Conservation (phyloP, 495 filamentous ascomycete species). For the Hypomontagnella submonticulosa region DNA sequence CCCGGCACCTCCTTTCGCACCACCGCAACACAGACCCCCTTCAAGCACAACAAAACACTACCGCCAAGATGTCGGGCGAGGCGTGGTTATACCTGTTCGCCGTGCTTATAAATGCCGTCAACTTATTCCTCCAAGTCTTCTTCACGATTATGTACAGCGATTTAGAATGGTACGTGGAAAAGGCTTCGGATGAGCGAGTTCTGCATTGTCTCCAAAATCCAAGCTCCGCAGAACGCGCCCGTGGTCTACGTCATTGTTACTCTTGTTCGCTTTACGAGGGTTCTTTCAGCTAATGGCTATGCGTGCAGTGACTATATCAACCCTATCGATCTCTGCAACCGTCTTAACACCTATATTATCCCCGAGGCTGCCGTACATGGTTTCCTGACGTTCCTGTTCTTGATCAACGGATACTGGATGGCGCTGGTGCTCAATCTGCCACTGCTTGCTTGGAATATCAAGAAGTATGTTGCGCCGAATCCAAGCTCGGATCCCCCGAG, state of each 20-base stretch:
- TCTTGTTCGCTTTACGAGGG: neutral
- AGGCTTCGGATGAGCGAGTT: constrained; percentile 1
- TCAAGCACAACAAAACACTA: constrained; percentile 17
- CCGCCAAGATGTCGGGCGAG: constrained; percentile 92
- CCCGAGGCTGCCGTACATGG: constrained; percentile 98
- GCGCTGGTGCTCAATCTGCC: constrained; percentile 92
- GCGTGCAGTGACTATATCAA: constrained; percentile 95
- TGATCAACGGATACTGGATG: constrained; percentile 99
- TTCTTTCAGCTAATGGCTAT: constrained; percentile 37
- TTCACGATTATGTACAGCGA: constrained; percentile 99
- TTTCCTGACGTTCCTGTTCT: constrained; percentile 92
- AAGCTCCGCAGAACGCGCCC: constrained; percentile 22
- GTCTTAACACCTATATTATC: constrained; percentile 99
- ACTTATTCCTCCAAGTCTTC: constrained; percentile 99
- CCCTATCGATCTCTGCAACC: constrained; percentile 99
- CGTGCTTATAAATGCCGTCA: constrained; percentile 99
- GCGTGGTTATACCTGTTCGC: constrained; percentile 99
- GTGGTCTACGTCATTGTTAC: constrained; percentile 42
- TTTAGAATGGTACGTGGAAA: constrained; percentile 88
- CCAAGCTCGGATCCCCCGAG: neutral
- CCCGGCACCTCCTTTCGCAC: constrained; percentile 13
- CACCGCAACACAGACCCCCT: constrained; percentile 8
- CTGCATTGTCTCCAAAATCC: neutral
- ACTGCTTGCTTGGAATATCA: constrained; percentile 91
- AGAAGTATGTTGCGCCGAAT: constrained; percentile 76